Evolutionary conservation across 345 rosid genomes (phyloP).

Genomic region (Pugionium dolabratum): DNA sequence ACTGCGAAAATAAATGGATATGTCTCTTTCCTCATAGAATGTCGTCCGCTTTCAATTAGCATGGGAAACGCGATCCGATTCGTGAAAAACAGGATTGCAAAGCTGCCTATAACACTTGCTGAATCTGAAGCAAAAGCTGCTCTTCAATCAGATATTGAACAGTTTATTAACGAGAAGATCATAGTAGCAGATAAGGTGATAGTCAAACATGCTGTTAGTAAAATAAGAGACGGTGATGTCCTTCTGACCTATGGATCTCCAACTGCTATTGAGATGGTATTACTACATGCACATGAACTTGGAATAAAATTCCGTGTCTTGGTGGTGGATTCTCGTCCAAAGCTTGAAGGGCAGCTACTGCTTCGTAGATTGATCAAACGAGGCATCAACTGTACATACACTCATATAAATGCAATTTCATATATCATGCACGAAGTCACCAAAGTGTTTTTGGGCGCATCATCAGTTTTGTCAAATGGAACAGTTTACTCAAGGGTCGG

Average conservation of each 20-base stretch:
- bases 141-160: constrained; percentile 71
- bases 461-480: constrained; percentile 94
- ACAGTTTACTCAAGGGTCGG: constrained; percentile 95
- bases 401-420: constrained; percentile 86
- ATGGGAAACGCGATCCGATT: constrained; percentile 95
- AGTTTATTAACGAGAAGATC: constrained; percentile 83
- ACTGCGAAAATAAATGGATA: constrained; percentile 80
- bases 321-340: constrained; percentile 90
- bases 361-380: constrained; percentile 84
- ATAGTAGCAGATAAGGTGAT: constrained; percentile 71
- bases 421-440: constrained; percentile 96
- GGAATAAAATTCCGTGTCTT: constrained; percentile 82
- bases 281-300: constrained; percentile 81
- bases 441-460: constrained; percentile 94
- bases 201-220: constrained; percentile 81
- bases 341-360: constrained; percentile 82
- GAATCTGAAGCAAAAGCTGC: constrained; percentile 79
- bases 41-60: constrained; percentile 90
- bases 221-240: constrained; percentile 91
- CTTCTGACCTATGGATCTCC: constrained; percentile 94
- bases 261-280: constrained; percentile 85
- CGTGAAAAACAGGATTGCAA: constrained; percentile 70
- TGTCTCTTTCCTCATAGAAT: constrained; percentile 83
- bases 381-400: constrained; percentile 84
- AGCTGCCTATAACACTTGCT: constrained; percentile 62